Percentiles rank a stretch among this genome's conserved stretches.
Evolutionary conservation across 2,329 filamentous ascomycete species (phyloP).

Genomic region (Akanthomyces muscarius): DNA sequence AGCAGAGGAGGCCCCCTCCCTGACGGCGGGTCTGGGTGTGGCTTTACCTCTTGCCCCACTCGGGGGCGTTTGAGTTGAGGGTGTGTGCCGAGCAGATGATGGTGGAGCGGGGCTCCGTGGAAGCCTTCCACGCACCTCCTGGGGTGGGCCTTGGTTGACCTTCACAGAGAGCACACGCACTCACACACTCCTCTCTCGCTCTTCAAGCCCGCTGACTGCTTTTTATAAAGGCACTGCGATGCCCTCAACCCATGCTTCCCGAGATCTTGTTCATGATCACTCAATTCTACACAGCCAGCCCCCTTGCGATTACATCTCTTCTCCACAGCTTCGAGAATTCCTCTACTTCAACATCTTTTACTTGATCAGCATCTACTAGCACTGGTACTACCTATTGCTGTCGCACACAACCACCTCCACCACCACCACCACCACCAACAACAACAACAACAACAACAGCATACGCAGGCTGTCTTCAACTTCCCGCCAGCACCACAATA

Average conservation of each 20-base stretch:
- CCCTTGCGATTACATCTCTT: not conserved
- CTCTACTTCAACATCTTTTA: not conserved
- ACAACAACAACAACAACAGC: not conserved
- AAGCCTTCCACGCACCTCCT: not conserved
- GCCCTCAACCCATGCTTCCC: conserved; percentile 3
- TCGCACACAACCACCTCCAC: conserved; percentile 17
- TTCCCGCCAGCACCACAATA: conserved; percentile 3
- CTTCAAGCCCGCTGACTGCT: not conserved
- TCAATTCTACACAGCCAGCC: conserved; percentile 2
- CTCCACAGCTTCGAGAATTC: not conserved
- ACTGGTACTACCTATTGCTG: not conserved
- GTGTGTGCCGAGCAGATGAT: no score
- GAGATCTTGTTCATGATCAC: conserved; percentile 13
- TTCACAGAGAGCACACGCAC: no score
- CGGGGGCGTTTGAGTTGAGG: no score
- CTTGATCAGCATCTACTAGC: not conserved
- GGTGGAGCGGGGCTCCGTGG: not conserved
- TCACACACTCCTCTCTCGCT: not conserved
- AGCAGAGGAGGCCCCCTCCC: not conserved
- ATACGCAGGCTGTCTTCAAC: conserved; percentile 6
- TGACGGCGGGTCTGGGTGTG: no score
- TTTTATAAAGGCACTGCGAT: conserved; percentile 11
- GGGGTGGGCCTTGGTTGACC: not conserved
- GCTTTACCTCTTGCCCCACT: not conserved
- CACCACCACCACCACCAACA: conserved; percentile 1